Base-by-base conservation (phyloP, 208 protist species). In the Acanthamoeba sp. region DNA sequence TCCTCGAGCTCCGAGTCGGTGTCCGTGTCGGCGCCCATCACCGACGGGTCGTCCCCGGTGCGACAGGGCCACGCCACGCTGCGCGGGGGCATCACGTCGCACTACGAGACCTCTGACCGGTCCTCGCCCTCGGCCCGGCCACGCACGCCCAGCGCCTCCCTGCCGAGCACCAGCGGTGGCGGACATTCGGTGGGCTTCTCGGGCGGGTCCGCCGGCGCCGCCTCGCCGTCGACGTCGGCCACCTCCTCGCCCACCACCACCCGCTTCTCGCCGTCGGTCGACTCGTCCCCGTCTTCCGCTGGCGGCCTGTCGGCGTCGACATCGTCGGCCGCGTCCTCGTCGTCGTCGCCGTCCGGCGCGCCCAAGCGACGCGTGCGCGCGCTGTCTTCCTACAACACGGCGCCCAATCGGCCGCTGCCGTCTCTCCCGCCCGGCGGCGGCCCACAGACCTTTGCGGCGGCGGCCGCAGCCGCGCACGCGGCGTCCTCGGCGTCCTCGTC, bases 371-470 rank as follows among this genome's bases (percentile, higher is more conserved):
- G 69, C 36, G 69, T 80, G 36, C 69, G 69, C 20, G 69, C 69
- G n/a, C 24, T 80, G 18, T 80, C 69, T 1, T 80, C 69, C 22
- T 80, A 80, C 69, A 80, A 80, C 22, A 80, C 69, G 18, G 69
- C 69, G 12, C 69, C 69, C 36, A 80, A 80, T 27, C 32, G 69
- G n/a, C 69, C 69, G 29, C 69, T 80, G 38, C 69, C 69, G 16
- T 80, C 69, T 29, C 27, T 71, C 62, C 62, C 62, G 62, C n/a
- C 62, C 10, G 62, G 62, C 29, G 62, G 62, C 62, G 32, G 29
- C 14, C 45, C 80, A 22, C 29, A 42, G 32, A 89, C 80, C 20
- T 89, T 89, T 36, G 45, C 80, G 20, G 80, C 52, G 5, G 50
- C 52, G 2, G 42, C 45, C 12, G 45, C 29, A 9, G 50, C 80